Evolutionary conservation across 345 rosid genomes (phyloP).

Genomic region (Dovyalis caffra): DNA sequence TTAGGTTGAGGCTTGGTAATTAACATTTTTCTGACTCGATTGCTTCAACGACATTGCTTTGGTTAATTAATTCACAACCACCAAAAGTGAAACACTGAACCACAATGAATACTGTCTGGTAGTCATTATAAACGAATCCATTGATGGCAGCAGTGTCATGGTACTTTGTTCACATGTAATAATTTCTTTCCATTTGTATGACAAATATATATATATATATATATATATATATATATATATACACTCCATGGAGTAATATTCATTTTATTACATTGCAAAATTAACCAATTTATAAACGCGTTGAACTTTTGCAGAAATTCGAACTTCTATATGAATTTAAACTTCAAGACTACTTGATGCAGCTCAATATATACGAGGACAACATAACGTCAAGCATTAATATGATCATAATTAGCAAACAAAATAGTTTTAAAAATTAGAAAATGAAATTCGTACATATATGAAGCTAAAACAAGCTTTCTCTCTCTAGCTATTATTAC

Average conservation of each 20-base stretch:
- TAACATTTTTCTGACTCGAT: neutral
- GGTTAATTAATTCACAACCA: neutral
- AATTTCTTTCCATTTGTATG: neutral
- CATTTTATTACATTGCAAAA: neutral
- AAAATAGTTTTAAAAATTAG: neutral
- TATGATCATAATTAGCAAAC: neutral
- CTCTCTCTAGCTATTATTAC: constrained; percentile 3
- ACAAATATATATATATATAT: no score
- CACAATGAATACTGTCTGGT: neutral
- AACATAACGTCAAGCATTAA: neutral
- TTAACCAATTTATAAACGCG: neutral
- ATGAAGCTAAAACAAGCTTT: neutral
- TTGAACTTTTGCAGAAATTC: neutral
- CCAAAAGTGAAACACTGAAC: neutral
- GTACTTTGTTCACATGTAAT: neutral
- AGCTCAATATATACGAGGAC: neutral
- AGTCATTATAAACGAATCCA: neutral
- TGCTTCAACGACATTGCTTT: neutral
- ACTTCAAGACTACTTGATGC: neutral
- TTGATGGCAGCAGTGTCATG: neutral
- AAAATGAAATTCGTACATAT: neutral
- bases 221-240: no score
- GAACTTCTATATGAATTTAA: neutral
- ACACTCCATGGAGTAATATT: no score
- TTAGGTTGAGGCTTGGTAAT: no score